These are phyloP conservation scores for Emmonsia crescens DNA, from an alignment of 2,329 filamentous ascomycete genomes.

Conservation along the genomic window DNA sequence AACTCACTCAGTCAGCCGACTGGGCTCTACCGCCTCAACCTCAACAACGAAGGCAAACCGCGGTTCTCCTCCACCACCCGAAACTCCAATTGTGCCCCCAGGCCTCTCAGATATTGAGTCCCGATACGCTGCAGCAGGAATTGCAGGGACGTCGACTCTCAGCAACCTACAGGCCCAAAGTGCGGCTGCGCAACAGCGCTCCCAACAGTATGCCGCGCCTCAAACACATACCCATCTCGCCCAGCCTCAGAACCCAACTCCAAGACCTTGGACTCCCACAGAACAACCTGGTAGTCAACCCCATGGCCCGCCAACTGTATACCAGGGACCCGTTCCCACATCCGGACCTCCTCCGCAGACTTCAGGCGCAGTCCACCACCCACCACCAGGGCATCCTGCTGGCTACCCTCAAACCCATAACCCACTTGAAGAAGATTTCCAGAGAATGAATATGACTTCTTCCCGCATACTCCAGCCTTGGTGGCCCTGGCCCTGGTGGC, in stretches of 20 bases:
- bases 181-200: slow-evolving; percentile 68
- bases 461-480: slow-evolving; percentile 88
- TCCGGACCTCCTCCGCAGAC: slow-evolving; percentile 28
- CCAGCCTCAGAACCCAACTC: slow-evolving; percentile 24
- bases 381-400: slow-evolving; percentile 16
- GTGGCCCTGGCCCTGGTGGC: slow-evolving; percentile 48
- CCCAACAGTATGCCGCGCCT: slow-evolving; percentile 62
- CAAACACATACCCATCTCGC: slow-evolving; percentile 23
- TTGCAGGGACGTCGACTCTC: slow-evolving; percentile 73
- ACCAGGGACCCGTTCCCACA: slow-evolving; percentile 60
- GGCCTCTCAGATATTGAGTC: slow-evolving; percentile 74
- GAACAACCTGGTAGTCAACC: slow-evolving; percentile 77
- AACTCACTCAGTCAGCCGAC: slow-evolving; percentile 44
- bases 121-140: slow-evolving; percentile 81
- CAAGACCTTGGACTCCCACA: slow-evolving; percentile 86
- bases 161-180: slow-evolving; percentile 65
- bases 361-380: slow-evolving; percentile 21
- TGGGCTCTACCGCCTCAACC: slow-evolving; percentile 77
- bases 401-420: slow-evolving; percentile 54
- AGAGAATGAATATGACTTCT: slow-evolving; percentile 66
- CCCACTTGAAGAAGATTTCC: slow-evolving; percentile 76
- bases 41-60: slow-evolving; percentile 86
- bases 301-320: slow-evolving; percentile 81
- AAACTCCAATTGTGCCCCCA: slow-evolving; percentile 73
- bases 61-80: slow-evolving; percentile 87